These are phyloP conservation scores for Penicillium odoratum DNA, from an alignment of 495 filamentous ascomycete genomes.

Conservation along the genomic window DNA sequence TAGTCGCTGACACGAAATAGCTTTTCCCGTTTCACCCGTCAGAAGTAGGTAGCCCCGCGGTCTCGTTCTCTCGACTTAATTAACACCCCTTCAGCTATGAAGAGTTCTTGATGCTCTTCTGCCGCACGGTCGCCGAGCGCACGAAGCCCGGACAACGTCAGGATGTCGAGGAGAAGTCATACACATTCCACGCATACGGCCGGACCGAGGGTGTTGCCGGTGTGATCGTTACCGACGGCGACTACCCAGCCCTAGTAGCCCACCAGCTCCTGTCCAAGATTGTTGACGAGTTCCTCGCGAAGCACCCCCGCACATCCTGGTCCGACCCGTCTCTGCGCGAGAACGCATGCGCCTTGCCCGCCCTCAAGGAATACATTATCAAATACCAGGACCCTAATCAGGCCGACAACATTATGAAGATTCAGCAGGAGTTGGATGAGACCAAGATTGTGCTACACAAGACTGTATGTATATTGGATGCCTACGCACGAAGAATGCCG, in stretches of 20 bases:
- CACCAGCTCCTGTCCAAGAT: conserved; percentile 91
- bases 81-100: conserved; percentile 38
- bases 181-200: conserved; percentile 81
- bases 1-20: conserved; percentile 24
- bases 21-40: conserved; percentile 78
- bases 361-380: conserved; percentile 75
- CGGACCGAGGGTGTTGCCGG: conserved; percentile 84
- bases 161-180: conserved; percentile 82
- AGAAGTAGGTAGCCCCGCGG: conserved; percentile 46
- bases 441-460: conserved; percentile 98
- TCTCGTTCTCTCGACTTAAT: background rate
- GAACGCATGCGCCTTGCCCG: conserved; percentile 56
- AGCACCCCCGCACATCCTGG: conserved; percentile 69
- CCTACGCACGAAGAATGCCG: background rate
- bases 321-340: conserved; percentile 46
- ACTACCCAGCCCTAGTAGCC: conserved; percentile 89
- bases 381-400: conserved; percentile 89
- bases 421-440: conserved; percentile 95
- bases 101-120: conserved; percentile 57
- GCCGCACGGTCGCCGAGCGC: conserved; percentile 70
- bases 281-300: conserved; percentile 86
- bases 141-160: conserved; percentile 85
- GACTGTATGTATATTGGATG: conserved; percentile 49
- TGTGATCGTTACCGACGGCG: conserved; percentile 85
- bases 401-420: conserved; percentile 89